Evolutionary conservation across 257 asterid species (phyloP).

Genomic region (Primulina huaijiensis): DNA sequence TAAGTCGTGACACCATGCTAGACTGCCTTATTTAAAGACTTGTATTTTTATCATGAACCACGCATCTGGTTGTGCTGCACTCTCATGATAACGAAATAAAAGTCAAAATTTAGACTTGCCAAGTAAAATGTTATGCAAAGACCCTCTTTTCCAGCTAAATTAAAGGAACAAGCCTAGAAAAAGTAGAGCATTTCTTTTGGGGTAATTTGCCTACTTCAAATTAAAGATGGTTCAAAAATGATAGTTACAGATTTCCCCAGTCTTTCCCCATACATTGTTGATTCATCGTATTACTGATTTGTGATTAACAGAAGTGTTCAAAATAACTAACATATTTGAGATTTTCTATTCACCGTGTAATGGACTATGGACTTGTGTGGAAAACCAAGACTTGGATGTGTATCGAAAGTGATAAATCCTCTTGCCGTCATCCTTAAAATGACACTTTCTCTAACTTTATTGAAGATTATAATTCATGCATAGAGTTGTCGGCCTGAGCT

Average conservation of each 20-base stretch:
- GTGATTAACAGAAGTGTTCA: background rate
- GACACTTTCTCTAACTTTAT: background rate
- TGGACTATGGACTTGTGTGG: background rate
- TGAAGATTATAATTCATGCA: background rate
- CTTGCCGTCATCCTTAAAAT: background rate
- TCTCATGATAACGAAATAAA: too few relatives aligned
- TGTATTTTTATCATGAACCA: background rate
- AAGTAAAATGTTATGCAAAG: too few relatives aligned
- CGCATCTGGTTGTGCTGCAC: background rate
- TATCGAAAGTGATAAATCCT: background rate
- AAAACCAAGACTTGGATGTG: background rate
- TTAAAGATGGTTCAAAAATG: too few relatives aligned
- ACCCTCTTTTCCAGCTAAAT: background rate
- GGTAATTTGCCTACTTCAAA: background rate
- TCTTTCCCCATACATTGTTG: too few relatives aligned
- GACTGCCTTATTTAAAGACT: background rate
- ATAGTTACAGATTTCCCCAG: background rate
- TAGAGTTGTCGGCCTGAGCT: background rate
- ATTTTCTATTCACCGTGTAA: too few relatives aligned
- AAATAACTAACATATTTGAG: background rate
- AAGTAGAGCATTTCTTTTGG: background rate
- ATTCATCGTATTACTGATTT: background rate
- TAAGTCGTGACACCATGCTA: constrained; percentile 25
- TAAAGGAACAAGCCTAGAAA: background rate
- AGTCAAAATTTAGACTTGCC: background rate